Conservation (phyloP, 1,139 yeast species). For the Blastobotrys capitulatus region DNA sequence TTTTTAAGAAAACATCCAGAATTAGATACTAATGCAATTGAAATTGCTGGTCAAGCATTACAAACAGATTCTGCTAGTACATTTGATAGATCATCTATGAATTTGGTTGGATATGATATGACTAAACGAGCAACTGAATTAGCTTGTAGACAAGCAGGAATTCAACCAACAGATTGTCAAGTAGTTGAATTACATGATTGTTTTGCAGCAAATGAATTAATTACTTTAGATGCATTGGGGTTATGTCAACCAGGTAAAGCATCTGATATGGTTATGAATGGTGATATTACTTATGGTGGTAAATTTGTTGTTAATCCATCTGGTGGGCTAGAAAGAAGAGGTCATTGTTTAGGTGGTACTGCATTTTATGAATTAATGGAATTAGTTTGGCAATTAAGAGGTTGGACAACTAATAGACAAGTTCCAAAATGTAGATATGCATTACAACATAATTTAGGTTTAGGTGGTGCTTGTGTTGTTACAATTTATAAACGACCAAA, state of each 20-base stretch:
- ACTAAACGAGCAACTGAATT: conserved; percentile 22
- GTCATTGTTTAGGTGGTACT: conserved; percentile 33
- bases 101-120: conserved; percentile 29
- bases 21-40: conserved; percentile 25
- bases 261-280: conserved; percentile 24
- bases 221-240: conserved; percentile 28
- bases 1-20: conserved; percentile 48
- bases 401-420: conserved; percentile 29
- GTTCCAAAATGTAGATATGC: conserved; percentile 25
- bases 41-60: conserved; percentile 28
- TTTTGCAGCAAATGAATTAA: conserved; percentile 30
- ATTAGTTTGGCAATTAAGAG: conserved; percentile 30
- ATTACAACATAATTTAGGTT: conserved; percentile 30
- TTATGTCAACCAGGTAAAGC: conserved; percentile 27
- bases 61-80: conserved; percentile 25
- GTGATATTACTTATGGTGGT: conserved; percentile 30
- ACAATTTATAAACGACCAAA: conserved; percentile 26
- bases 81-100: conserved; percentile 24
- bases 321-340: conserved; percentile 30
- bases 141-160: conserved; percentile 20
- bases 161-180: conserved; percentile 26
- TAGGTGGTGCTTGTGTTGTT: conserved; percentile 29
- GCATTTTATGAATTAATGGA: conserved; percentile 31
- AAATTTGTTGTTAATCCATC: conserved; percentile 29
- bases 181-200: conserved; percentile 32